Base-by-base conservation (phyloP, 2,329 filamentous ascomycete species). In the Paracamarosporium sp. region DNA sequence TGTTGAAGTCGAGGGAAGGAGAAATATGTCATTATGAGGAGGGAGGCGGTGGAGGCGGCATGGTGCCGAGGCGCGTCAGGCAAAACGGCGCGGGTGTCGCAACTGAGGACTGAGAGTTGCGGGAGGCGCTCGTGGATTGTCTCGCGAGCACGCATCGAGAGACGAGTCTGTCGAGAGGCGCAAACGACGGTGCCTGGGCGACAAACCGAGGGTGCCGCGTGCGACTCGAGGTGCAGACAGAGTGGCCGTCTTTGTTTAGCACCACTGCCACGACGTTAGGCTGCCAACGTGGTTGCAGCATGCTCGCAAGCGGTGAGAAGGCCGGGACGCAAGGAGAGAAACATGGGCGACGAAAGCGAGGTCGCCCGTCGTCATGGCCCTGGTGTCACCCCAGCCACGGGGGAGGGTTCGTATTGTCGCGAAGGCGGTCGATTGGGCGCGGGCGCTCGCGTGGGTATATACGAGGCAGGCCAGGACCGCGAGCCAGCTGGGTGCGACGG, bases 1-100 rank as follows among this genome's bases (percentile, higher is more conserved):
- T 56, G 8, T 17, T 53, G 47, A 13, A 20, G n/a, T 33, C 3
- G 33, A 38, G 13, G 30, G 22, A 11, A n/a, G 13, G 28, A 33
- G 24, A 38, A 6, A 38, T 38, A 31, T 35, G 54, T 22, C 47
- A 47, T 52, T 36, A 17, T 20, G 31, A 27, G 36, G 17, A 35
- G 33, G 43, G 44, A 28, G 7, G 33, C n/a, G 46, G 35, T 50
- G 43, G 44, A 28, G 7, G 33, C n/a, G 46, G 35, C 55, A 50
- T 53, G 57, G 24, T 15, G 57, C 63, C 59, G 59, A 51, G 60
- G 66, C 58, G 60, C 60, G 28, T 35, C 48, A 70, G 63, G 63
- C 69, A 66, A 75, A 70, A 74, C 71, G 51, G 63, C 57, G 56
- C 62, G 35, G 60, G 71, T 73, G 66, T 72, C 69, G 69, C 62